Conservation (phyloP, 2,329 filamentous ascomycete genomes). For the Epicoccum nigrum region DNA sequence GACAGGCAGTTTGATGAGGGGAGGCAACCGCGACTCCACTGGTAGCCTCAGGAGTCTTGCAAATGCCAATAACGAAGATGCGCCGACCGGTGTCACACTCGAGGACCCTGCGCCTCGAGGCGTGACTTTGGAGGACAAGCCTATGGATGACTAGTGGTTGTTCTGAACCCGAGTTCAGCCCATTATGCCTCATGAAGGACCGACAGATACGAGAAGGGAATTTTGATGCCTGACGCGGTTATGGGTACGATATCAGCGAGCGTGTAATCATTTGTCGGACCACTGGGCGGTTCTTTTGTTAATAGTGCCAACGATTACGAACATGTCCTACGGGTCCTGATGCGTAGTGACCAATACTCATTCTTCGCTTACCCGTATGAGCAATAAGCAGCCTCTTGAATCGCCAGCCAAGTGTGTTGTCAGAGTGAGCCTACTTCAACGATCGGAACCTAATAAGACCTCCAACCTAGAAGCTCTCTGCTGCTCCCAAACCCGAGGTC, state of each 20-base stretch:
- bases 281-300: constrained; percentile 23
- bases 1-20: constrained; percentile 46
- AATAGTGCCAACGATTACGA: constrained; percentile 30
- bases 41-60: constrained; percentile 48
- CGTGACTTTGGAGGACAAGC: constrained; percentile 74
- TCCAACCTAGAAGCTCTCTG: neutral
- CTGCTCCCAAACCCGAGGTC: neutral
- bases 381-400: neutral
- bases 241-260: constrained; percentile 18
- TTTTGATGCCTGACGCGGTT: constrained; percentile 17
- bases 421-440: neutral
- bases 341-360: no score
- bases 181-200: constrained; percentile 11
- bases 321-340: constrained; percentile 4
- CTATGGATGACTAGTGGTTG: constrained; percentile 72
- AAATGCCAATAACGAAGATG: constrained; percentile 43
- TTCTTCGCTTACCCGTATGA: no score
- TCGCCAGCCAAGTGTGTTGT: neutral
- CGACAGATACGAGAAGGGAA: constrained; percentile 12
- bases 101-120: constrained; percentile 57
- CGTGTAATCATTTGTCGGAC: constrained; percentile 11
- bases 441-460: neutral
- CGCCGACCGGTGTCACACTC: constrained; percentile 64
- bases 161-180: constrained; percentile 11
- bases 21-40: constrained; percentile 44